Percentiles rank a stretch among this genome's conserved stretches.
These are phyloP conservation scores for Debaryomyces castellii DNA, from an alignment of 805 yeast genomes.

Conservation along the genomic window DNA sequence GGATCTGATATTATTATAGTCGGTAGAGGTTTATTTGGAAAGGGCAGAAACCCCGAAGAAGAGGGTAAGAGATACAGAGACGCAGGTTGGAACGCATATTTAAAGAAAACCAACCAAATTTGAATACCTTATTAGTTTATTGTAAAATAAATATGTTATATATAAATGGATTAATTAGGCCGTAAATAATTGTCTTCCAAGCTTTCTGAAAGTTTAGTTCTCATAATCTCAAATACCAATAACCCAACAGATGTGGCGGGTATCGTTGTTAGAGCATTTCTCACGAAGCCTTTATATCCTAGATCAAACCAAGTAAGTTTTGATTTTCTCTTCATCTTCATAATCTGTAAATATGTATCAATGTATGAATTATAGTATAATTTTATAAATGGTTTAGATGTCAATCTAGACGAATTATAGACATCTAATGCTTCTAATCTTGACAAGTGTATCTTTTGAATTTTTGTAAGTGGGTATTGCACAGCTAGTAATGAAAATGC, in stretches of 20 bases:
- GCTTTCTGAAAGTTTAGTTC: slow-evolving; percentile 44
- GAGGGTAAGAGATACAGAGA: slow-evolving; percentile 87
- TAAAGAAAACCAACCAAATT: slow-evolving; percentile 32
- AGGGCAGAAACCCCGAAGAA: slow-evolving; percentile 84
- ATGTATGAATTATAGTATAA: slow-evolving; percentile 73
- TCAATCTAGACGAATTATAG: slow-evolving; percentile 38
- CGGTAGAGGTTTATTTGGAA: slow-evolving; percentile 96
- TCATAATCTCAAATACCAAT: slow-evolving; percentile 77
- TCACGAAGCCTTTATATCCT: slow-evolving; percentile 75
- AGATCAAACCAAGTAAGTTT: slow-evolving; percentile 58
- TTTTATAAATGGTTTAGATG: slow-evolving; percentile 36
- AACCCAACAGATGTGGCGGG: slow-evolving; percentile 91
- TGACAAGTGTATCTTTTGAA: slow-evolving; percentile 77
- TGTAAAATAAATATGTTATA: not conserved
- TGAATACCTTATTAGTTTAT: not conserved
- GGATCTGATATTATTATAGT: slow-evolving; percentile 97
- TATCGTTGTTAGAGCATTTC: slow-evolving; percentile 70
- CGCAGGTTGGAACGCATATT: slow-evolving; percentile 95
- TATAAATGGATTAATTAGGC: not conserved
- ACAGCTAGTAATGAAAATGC: slow-evolving; percentile 73
- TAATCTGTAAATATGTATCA: slow-evolving; percentile 67
- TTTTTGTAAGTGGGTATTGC: slow-evolving; percentile 78
- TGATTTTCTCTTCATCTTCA: slow-evolving; percentile 53
- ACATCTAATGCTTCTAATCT: slow-evolving; percentile 80
- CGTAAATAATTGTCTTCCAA: slow-evolving; percentile 21